Evolutionary conservation across 106 monocot genomes (phyloP).

Genomic region (Narthecium ossifragum): DNA sequence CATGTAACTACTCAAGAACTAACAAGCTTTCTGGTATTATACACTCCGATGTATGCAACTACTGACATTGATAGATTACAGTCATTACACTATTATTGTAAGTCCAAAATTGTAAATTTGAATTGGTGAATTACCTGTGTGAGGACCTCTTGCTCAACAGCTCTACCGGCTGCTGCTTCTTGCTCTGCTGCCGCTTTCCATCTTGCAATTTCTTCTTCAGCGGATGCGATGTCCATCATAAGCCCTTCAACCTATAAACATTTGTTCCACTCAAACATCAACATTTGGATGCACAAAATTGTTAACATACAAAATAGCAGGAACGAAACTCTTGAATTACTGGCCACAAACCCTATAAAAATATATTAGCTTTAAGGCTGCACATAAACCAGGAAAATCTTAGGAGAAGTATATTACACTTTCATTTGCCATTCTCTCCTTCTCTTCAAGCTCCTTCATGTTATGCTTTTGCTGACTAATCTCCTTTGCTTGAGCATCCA

Average conservation of each 20-base stretch:
- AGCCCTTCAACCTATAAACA: constrained; percentile 90
- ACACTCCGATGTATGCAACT: too few relatives aligned
- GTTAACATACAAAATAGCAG: not conserved
- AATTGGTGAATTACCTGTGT: constrained; percentile 41
- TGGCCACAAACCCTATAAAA: too few relatives aligned
- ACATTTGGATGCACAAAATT: not conserved
- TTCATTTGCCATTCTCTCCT: constrained; percentile 84
- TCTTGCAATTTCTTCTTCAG: constrained; percentile 96
- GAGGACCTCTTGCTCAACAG: constrained; percentile 78
- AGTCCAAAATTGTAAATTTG: too few relatives aligned
- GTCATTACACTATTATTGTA: too few relatives aligned
- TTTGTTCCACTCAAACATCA: constrained; percentile 3
- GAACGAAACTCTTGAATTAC: too few relatives aligned
- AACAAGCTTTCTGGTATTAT: too few relatives aligned
- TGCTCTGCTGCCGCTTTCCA: constrained; percentile 97
- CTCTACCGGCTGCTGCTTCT: constrained; percentile 93
- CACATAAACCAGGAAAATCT: not conserved
- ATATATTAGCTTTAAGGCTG: not conserved
- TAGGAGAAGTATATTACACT: constrained; percentile 37
- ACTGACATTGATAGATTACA: too few relatives aligned
- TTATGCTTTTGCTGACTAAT: constrained; percentile 43
- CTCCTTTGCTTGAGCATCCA: constrained; percentile 90
- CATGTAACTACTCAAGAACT: too few relatives aligned
- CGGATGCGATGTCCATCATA: constrained; percentile 87
- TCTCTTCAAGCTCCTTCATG: constrained; percentile 86